phyloP scores from a whole-genome alignment of 2,329 filamentous ascomycete species.

The Tolypocladium nubicola region DNA sequence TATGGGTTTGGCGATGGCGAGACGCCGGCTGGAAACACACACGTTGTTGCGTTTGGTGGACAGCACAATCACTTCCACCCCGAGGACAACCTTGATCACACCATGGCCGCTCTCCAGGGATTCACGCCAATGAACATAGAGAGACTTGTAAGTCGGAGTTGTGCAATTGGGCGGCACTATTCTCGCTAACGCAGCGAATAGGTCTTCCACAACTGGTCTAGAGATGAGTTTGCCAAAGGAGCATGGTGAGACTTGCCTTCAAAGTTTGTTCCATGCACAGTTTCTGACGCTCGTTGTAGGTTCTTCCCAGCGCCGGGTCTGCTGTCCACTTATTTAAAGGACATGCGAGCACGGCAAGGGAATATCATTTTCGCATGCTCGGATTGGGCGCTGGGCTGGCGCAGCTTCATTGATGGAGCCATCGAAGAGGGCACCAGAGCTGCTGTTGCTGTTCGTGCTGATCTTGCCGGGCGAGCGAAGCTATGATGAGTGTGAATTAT shows the following conservation, averaged over 20 bases:
- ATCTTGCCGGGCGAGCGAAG: not conserved
- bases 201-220: slow-evolving; percentile 38
- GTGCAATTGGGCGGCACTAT: not conserved
- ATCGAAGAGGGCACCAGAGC: slow-evolving; percentile 28
- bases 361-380: slow-evolving; percentile 35
- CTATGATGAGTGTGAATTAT: not conserved
- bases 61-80: slow-evolving; percentile 31
- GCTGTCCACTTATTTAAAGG: slow-evolving; percentile 24
- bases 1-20: slow-evolving; percentile 34
- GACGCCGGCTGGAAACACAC: slow-evolving; percentile 33
- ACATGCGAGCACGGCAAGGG: slow-evolving; percentile 28
- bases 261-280: not conserved
- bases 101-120: slow-evolving; percentile 19
- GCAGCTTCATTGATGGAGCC: slow-evolving; percentile 38
- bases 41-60: slow-evolving; percentile 34
- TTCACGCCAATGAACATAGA: slow-evolving; percentile 21
- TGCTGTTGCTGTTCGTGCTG: not conserved
- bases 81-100: slow-evolving; percentile 25
- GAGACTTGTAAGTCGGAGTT: slow-evolving; percentile 11
- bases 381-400: slow-evolving; percentile 38
- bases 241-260: slow-evolving; percentile 18
- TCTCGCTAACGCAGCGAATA: not conserved
- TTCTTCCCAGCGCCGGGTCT: slow-evolving; percentile 28
- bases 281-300: slow-evolving; percentile 3
- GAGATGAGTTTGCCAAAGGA: slow-evolving; percentile 34